Evolutionary conservation across 2,329 filamentous ascomycete genomes (phyloP).

Genomic region (Phaeosphaeria sp.): DNA sequence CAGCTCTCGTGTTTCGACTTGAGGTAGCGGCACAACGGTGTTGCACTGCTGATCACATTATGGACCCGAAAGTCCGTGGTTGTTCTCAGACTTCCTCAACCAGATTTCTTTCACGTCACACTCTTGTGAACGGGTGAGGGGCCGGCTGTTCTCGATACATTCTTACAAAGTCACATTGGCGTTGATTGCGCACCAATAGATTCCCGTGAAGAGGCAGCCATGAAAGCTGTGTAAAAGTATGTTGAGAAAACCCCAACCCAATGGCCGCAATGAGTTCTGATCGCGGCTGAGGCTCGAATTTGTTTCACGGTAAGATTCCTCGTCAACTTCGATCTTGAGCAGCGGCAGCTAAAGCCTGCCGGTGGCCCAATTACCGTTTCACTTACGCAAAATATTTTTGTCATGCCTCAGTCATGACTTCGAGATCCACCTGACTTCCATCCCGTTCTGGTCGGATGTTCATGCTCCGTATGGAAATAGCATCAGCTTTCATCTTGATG

Average conservation of each 20-base stretch:
- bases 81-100: neutral
- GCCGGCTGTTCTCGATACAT: neutral
- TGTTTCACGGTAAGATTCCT: neutral
- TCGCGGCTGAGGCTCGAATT: neutral
- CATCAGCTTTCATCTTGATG: constrained; percentile 27
- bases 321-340: neutral
- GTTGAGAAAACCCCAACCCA: neutral
- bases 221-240: neutral
- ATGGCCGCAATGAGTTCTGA: neutral
- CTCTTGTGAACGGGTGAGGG: neutral
- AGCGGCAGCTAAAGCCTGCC: constrained; percentile 16
- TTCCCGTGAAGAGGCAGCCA: neutral
- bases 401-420: constrained; percentile 15
- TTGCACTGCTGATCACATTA: neutral
- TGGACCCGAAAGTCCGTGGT: neutral
- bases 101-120: neutral
- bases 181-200: neutral
- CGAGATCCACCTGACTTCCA: constrained; percentile 15
- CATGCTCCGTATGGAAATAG: constrained; percentile 40
- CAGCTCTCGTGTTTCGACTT: neutral
- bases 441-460: constrained; percentile 19
- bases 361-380: constrained; percentile 22
- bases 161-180: neutral
- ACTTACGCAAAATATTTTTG: constrained; percentile 19
- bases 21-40: neutral